Evolutionary conservation across 139 green algal genomes (phyloP), one percentile per base, ranked within the genome.

Genomic region (Volvox africanus): DNA sequence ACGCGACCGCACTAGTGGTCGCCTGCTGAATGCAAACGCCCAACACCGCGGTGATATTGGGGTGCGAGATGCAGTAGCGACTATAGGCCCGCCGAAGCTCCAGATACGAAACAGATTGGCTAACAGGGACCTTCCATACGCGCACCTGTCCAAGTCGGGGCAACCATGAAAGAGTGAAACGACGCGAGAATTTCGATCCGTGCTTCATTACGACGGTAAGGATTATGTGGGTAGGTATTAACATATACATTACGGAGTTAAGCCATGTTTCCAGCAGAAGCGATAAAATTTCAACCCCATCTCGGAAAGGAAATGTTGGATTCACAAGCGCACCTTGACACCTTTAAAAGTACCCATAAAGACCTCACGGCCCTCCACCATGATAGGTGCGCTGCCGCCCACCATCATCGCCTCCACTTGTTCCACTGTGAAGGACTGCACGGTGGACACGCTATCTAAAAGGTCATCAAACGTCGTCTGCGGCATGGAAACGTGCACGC

Each of bases 1-100:
- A 84, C 21, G 73, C 71, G 30, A 76, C 35, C 35, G 73, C 36
- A n/a, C 36, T 62, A 20, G 19, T 67, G 20, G 71, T 89, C 30
- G 89, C 69, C 19, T 89, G 91, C 93, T 96, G 91, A 62, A 96
- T 83, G 84, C 94, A 96, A 24, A 95, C 90, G 24, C 93, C 94
- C 80, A 96, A 84, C 65, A 95, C 88, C 14, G 94, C 89, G 12
- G 83, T 90, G 61, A 96, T 94, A 83, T 95, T 94, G 76, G 94
- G 94, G 89, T 96, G 94, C 16, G 93, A 88, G 55, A 93, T 90
- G 87, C 92, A 95, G 89, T 95, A 96, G 28, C 89, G 61, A 82
- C 75, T 88, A 88, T 95, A 95, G 0, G 92, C 93, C 20, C 92
- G 78, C 30, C 94, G 87, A 30, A 96, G 86, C 89, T 95, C 94